These are phyloP conservation scores for Cinnamomum micranthum DNA, from an alignment of 164 flowering plant species.

Conservation along the genomic window DNA sequence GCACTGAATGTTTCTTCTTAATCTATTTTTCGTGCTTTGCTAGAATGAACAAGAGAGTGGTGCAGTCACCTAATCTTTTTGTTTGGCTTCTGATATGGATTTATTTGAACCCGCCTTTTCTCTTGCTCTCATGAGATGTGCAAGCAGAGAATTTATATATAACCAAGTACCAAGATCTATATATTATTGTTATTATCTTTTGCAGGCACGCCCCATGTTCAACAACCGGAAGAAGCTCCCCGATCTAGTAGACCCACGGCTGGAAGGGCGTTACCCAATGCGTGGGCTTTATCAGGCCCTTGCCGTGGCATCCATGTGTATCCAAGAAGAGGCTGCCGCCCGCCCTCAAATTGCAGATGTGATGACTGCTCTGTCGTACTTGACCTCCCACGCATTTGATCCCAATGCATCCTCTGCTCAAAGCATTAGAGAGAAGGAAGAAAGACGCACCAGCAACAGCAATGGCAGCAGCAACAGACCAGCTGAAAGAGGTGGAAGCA, in stretches of 20 bases:
- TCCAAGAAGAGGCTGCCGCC: slow-evolving; percentile 43
- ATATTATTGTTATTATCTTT: slow-evolving; percentile 4
- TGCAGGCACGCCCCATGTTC: slow-evolving; percentile 50
- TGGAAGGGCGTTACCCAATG: slow-evolving; percentile 42
- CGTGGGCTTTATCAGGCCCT: slow-evolving; percentile 56
- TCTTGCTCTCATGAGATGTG: background rate
- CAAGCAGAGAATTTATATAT: background rate
- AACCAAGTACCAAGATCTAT: too few species aligned
- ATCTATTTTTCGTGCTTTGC: background rate
- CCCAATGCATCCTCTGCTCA: slow-evolving; percentile 14
- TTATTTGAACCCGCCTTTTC: background rate
- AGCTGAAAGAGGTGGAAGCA: slow-evolving; percentile 26
- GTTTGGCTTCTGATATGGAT: background rate
- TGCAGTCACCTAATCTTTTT: background rate
- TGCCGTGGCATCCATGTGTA: slow-evolving; percentile 53
- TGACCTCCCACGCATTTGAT: slow-evolving; percentile 37
- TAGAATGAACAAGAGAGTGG: background rate
- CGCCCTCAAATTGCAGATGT: slow-evolving; percentile 57
- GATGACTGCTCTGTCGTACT: slow-evolving; percentile 50
- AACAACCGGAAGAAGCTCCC: slow-evolving; percentile 37
- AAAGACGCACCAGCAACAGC: slow-evolving; percentile 20
- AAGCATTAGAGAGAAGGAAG: slow-evolving; percentile 11
- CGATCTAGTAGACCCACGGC: slow-evolving; percentile 42
- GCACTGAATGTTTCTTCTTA: background rate
- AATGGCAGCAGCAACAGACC: slow-evolving; percentile 9